A percentile compares a stretch with the other conserved stretches of the same genome.
phyloP scores from a whole-genome alignment of 2,329 filamentous ascomycete species.

The Pseudopithomyces maydicus region DNA sequence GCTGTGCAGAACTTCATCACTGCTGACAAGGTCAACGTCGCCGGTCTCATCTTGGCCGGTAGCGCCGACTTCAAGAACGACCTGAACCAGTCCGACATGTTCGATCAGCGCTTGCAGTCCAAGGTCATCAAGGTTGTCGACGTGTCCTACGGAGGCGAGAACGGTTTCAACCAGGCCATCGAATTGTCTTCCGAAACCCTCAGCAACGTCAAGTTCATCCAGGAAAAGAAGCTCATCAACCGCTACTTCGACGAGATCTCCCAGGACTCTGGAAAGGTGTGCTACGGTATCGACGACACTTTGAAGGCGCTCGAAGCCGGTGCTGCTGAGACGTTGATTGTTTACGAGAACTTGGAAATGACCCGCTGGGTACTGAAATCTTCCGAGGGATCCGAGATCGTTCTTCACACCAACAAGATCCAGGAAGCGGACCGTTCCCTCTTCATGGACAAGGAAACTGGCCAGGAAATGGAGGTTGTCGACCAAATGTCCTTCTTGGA shows the following conservation, averaged over 20 bases:
- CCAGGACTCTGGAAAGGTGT: slow-evolving; percentile 94
- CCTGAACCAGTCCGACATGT: slow-evolving; percentile 95
- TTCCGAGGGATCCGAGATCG: slow-evolving; percentile 70
- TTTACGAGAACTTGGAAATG: slow-evolving; percentile 96
- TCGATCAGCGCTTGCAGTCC: slow-evolving; percentile 84
- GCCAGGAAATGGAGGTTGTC: slow-evolving; percentile 95
- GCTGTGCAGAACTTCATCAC: slow-evolving; percentile 99
- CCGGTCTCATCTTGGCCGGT: slow-evolving; percentile 91
- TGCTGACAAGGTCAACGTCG: slow-evolving; percentile 97
- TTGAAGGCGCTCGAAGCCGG: slow-evolving; percentile 95
- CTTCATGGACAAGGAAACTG: slow-evolving; percentile 95
- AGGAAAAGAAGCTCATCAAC: slow-evolving; percentile 99
- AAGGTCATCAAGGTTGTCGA: slow-evolving; percentile 99
- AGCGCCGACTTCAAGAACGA: slow-evolving; percentile 99
- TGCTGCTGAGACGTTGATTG: slow-evolving; percentile 91
- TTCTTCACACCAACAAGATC: slow-evolving; percentile 86
- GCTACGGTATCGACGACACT: slow-evolving; percentile 97
- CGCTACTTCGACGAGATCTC: slow-evolving; percentile 99
- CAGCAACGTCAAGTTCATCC: slow-evolving; percentile 99
- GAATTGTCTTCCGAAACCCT: slow-evolving; percentile 94
- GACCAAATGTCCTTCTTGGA: slow-evolving; percentile 94
- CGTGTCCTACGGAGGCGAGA: slow-evolving; percentile 98
- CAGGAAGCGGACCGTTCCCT: slow-evolving; percentile 79
- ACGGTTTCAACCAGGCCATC: slow-evolving; percentile 99
- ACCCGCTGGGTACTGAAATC: slow-evolving; percentile 90